These are phyloP conservation scores for Gaeumannomyces tritici DNA, from an alignment of 2,329 filamentous ascomycete species.

Conservation along the genomic window DNA sequence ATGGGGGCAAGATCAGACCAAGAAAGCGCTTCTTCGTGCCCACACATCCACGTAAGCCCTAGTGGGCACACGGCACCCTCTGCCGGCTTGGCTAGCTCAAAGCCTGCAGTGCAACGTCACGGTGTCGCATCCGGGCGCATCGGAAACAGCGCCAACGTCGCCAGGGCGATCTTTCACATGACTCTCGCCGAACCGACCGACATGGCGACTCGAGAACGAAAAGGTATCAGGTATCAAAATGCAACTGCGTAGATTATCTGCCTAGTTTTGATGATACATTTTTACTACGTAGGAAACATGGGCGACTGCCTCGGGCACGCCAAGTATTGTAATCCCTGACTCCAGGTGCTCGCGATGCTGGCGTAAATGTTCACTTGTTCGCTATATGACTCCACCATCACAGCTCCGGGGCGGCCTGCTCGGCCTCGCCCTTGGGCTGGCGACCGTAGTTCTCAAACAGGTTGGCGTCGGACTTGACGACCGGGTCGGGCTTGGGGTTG, in stretches of 20 bases:
- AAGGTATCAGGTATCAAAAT: too few species aligned
- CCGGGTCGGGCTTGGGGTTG: constrained; percentile 49
- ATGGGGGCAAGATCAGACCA: neutral
- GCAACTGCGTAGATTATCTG: too few species aligned
- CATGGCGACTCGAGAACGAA: too few species aligned
- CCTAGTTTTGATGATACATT: too few species aligned
- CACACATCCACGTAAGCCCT: neutral
- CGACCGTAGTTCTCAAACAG: constrained; percentile 1
- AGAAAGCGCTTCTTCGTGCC: neutral
- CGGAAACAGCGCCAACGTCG: too few species aligned
- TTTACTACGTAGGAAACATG: too few species aligned
- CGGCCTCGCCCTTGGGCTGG: constrained; percentile 2
- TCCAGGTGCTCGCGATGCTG: neutral
- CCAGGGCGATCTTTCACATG: too few species aligned
- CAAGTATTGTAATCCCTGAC: too few species aligned
- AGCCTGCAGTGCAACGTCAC: too few species aligned
- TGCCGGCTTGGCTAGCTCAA: neutral
- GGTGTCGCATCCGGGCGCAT: too few species aligned
- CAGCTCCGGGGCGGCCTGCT: constrained; percentile 2
- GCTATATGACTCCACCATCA: neutral
- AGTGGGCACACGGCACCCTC: neutral
- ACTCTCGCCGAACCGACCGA: too few species aligned
- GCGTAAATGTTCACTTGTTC: neutral
- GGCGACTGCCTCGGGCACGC: too few species aligned
- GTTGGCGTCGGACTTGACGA: constrained; percentile 25